A percentile compares a stretch with the other conserved stretches of the same genome.
These are phyloP conservation scores for Boletus mariae DNA, from an alignment of 1,284 basidiomycete species.

Conservation along the genomic window DNA sequence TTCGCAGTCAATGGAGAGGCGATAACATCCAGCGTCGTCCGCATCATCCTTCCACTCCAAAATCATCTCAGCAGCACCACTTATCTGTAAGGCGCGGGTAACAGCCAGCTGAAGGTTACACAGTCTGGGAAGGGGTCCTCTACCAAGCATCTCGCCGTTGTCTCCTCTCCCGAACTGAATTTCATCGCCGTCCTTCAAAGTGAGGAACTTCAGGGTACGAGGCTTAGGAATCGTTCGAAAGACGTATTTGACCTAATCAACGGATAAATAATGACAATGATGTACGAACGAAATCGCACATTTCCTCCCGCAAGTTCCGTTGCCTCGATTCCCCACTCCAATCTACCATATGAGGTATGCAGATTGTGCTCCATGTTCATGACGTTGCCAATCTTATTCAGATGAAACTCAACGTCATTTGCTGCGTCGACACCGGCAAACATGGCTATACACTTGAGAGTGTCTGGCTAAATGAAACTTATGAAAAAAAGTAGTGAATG, in stretches of 20 bases:
- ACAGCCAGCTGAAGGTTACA: background rate
- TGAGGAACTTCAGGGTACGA: background rate
- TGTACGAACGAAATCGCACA: too few relatives aligned
- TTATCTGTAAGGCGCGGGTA: background rate
- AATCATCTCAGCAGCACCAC: too few relatives aligned
- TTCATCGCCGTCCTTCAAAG: background rate
- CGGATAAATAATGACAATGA: too few relatives aligned
- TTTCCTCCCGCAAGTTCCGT: too few relatives aligned
- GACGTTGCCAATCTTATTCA: background rate
- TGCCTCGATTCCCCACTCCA: too few relatives aligned
- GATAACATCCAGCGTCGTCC: too few relatives aligned
- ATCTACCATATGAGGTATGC: too few relatives aligned
- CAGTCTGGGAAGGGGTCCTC: background rate
- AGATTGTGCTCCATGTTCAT: background rate
- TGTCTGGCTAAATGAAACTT: background rate
- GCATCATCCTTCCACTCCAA: too few relatives aligned
- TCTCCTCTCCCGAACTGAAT: background rate
- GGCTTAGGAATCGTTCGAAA: background rate
- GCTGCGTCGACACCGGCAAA: background rate
- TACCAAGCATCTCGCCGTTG: background rate
- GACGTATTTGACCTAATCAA: background rate
- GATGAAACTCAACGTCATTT: background rate
- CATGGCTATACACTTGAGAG: background rate
- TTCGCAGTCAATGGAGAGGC: too few relatives aligned
- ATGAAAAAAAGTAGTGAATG: background rate